A percentile compares a stretch with the other conserved stretches of the same genome.
Conservation (phyloP, 2,329 filamentous ascomycete species). For the Coniochaeta sp. region DNA sequence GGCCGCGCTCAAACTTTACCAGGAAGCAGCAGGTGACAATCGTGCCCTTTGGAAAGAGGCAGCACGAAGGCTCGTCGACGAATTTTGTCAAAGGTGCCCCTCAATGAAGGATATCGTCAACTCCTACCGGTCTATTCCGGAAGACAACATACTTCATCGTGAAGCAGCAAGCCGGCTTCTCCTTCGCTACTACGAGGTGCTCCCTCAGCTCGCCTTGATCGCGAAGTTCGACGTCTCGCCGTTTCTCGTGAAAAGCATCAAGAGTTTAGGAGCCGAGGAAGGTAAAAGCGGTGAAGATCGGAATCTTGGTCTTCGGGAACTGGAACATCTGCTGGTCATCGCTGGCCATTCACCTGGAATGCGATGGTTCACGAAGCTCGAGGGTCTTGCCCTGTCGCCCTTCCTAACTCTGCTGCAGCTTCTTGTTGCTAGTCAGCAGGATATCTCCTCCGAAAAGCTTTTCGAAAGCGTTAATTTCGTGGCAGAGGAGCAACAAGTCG, state of each 20-base stretch:
- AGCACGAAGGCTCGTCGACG: slow-evolving; percentile 56
- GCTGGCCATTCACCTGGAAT: slow-evolving; percentile 75
- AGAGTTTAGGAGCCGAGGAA: slow-evolving; percentile 45
- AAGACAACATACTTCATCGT: slow-evolving; percentile 65
- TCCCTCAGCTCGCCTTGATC: slow-evolving; percentile 71
- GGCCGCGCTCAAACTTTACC: slow-evolving; percentile 53
- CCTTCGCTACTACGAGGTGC: slow-evolving; percentile 74
- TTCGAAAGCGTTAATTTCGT: slow-evolving; percentile 51
- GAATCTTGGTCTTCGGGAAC: slow-evolving; percentile 59
- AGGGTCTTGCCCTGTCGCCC: slow-evolving; percentile 56
- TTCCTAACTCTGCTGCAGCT: slow-evolving; percentile 64
- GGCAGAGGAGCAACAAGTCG: slow-evolving; percentile 57
- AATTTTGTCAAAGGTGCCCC: slow-evolving; percentile 73
- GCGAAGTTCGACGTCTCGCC: slow-evolving; percentile 85
- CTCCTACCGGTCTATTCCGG: slow-evolving; percentile 61
- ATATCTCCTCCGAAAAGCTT: slow-evolving; percentile 42
- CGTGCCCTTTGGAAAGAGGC: slow-evolving; percentile 61
- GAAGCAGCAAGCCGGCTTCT: slow-evolving; percentile 74
- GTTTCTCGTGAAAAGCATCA: slow-evolving; percentile 61
- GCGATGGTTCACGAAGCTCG: slow-evolving; percentile 79
- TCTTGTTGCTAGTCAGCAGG: slow-evolving; percentile 38
- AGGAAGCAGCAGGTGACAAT: slow-evolving; percentile 28
- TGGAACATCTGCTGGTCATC: slow-evolving; percentile 75
- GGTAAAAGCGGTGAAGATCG: slow-evolving; percentile 35
- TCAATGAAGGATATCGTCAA: slow-evolving; percentile 73